Percentiles rank a stretch among this genome's conserved stretches.
These are phyloP conservation scores for Polyporus tsugae DNA, from an alignment of 1,284 basidiomycete genomes.

Conservation along the genomic window DNA sequence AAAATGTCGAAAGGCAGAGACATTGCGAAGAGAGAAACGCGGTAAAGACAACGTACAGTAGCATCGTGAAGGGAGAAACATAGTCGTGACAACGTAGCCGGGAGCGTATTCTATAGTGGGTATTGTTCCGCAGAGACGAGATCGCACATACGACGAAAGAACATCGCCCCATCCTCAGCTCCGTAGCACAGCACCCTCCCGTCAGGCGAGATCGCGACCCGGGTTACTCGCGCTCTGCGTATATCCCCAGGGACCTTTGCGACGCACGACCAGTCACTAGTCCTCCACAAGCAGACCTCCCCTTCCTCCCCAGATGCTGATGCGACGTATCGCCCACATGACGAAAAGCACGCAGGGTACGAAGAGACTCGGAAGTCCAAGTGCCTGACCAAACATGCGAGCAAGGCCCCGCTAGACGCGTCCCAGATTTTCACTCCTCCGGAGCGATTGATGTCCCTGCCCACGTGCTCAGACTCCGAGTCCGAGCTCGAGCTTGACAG, in stretches of 20 bases:
- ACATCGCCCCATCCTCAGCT: too few species aligned
- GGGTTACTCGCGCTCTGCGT: too few species aligned
- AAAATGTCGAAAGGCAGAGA: too few species aligned
- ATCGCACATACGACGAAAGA: too few species aligned
- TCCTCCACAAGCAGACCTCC: neutral
- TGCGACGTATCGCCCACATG: neutral
- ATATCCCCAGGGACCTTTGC: neutral
- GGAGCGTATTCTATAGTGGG: too few species aligned
- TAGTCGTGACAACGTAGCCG: too few species aligned
- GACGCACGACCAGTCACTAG: neutral
- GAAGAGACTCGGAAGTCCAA: neutral
- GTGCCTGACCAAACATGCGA: neutral
- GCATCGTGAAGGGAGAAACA: too few species aligned
- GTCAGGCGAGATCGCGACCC: too few species aligned
- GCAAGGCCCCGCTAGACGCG: neutral
- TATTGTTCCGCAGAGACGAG: too few species aligned
- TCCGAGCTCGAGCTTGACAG: neutral
- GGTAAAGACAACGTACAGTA: too few species aligned
- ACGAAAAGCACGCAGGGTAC: neutral
- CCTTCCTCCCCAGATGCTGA: neutral
- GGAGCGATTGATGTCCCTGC: neutral
- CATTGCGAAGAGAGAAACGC: too few species aligned
- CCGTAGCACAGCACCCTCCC: too few species aligned
- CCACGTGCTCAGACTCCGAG: accelerated
- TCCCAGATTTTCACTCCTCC: neutral